Conservation (phyloP, 345 rosid genomes). For the Camelina hispida region DNA sequence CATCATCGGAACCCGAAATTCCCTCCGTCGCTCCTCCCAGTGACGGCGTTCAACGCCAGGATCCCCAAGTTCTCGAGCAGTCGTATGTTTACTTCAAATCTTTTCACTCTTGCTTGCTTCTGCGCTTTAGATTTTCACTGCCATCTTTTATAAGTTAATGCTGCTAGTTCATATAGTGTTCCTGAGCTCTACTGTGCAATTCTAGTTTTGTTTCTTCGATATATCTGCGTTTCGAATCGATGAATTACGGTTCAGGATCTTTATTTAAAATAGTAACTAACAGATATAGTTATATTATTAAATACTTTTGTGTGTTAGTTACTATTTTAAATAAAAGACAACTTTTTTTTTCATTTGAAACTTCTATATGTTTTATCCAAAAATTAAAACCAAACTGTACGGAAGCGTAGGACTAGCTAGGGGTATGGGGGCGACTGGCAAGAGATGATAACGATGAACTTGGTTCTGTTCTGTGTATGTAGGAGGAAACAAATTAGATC, state of each 20-base stretch:
- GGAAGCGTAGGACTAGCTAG: too few relatives aligned
- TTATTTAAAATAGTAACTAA: too few relatives aligned
- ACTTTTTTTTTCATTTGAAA: too few relatives aligned
- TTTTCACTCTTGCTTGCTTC: constrained; percentile 11
- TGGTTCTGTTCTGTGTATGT: too few relatives aligned
- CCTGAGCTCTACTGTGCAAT: not conserved
- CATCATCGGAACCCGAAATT: constrained; percentile 28
- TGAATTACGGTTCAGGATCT: constrained; percentile 12
- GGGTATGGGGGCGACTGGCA: too few relatives aligned
- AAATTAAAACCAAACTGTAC: too few relatives aligned
- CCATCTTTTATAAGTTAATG: not conserved
- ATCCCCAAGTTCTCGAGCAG: constrained; percentile 30
- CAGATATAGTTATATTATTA: too few relatives aligned
- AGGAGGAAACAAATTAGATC: too few relatives aligned
- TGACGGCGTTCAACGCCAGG: constrained; percentile 28
- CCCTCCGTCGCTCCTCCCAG: constrained; percentile 27
- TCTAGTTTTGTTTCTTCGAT: constrained; percentile 3
- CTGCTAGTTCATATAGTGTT: constrained; percentile 7
- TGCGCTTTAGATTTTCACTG: constrained; percentile 3
- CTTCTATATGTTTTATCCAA: too few relatives aligned
- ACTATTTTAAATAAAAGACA: too few relatives aligned
- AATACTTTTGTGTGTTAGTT: too few relatives aligned
- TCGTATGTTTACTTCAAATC: constrained; percentile 22
- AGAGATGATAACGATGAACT: too few relatives aligned
- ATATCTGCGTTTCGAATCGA: not conserved